A percentile compares a stretch with the other conserved stretches of the same genome.
phyloP scores from a whole-genome alignment of 805 yeast genomes.

The Candida fluviatilis region DNA sequence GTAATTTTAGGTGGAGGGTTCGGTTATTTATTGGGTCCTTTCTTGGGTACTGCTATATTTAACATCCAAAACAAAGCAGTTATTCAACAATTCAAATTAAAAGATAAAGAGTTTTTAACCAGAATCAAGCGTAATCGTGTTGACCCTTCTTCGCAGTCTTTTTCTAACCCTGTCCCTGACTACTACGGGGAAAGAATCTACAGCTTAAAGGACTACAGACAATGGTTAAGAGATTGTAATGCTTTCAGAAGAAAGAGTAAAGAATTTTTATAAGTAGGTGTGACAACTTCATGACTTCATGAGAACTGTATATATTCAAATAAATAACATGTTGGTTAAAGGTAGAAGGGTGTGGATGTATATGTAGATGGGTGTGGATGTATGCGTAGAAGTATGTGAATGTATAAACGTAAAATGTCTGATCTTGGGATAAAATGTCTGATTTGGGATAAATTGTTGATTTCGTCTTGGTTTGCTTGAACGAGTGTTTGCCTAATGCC shows the following conservation, averaged over 20 bases:
- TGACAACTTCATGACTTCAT: neutral
- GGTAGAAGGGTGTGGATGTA: no score
- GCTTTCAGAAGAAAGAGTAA: conserved; percentile 80
- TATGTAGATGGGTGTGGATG: no score
- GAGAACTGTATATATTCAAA: conserved; percentile 1
- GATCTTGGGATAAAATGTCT: no score
- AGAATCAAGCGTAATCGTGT: conserved; percentile 78
- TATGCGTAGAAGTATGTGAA: no score
- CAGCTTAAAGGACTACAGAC: conserved; percentile 79
- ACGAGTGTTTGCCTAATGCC: no score
- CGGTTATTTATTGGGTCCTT: conserved; percentile 83
- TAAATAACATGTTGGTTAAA: neutral
- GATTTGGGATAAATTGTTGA: no score
- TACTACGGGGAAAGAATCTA: conserved; percentile 96
- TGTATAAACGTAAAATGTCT: no score
- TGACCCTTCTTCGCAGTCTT: conserved; percentile 86
- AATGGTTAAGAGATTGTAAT: conserved; percentile 94
- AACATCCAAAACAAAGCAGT: conserved; percentile 45
- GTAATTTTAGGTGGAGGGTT: conserved; percentile 66
- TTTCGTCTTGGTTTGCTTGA: no score
- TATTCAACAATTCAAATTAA: conserved; percentile 47
- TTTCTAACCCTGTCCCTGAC: conserved; percentile 96
- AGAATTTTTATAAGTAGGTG: conserved; percentile 51
- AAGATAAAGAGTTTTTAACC: conserved; percentile 70
- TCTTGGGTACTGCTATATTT: conserved; percentile 69